Percentiles rank a stretch among this genome's conserved stretches.
Evolutionary conservation across 805 yeast species (phyloP).

Genomic region (Jamesozyma gamospora): DNA sequence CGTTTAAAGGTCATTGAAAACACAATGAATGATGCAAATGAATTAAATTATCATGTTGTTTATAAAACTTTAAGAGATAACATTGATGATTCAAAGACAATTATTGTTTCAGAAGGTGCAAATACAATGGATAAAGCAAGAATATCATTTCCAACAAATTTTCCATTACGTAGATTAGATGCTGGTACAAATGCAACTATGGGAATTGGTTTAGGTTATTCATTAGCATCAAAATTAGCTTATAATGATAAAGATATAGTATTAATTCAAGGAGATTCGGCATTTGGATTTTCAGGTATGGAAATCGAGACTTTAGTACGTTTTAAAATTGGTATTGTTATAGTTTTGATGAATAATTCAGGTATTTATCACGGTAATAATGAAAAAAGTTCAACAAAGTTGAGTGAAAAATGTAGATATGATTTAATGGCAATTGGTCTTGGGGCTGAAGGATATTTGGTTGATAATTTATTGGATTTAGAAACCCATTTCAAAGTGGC

Average conservation of each 20-base stretch:
- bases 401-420: slow-evolving; percentile 46
- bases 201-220: slow-evolving; percentile 68
- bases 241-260: slow-evolving; percentile 38
- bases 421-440: slow-evolving; percentile 45
- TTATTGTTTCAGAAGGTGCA: slow-evolving; percentile 61
- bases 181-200: slow-evolving; percentile 73
- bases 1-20: slow-evolving; percentile 19
- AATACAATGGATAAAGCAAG: slow-evolving; percentile 68
- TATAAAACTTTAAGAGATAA: slow-evolving; percentile 39
- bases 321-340: slow-evolving; percentile 40
- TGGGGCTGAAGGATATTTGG: slow-evolving; percentile 47
- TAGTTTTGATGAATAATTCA: slow-evolving; percentile 62
- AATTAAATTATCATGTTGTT: slow-evolving; percentile 44
- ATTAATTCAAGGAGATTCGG: slow-evolving; percentile 67
- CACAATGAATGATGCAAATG: slow-evolving; percentile 3
- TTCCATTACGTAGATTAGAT: slow-evolving; percentile 49
- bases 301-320: slow-evolving; percentile 65
- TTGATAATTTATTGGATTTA: slow-evolving; percentile 35
- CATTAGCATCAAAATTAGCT: slow-evolving; percentile 48
- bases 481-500: slow-evolving; percentile 29
- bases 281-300: slow-evolving; percentile 65
- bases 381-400: slow-evolving; percentile 39
- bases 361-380: slow-evolving; percentile 59
- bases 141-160: slow-evolving; percentile 43
- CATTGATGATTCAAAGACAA: slow-evolving; percentile 29